A percentile compares a stretch with the other conserved stretches of the same genome.
These are phyloP conservation scores for Umbelopsis sp. DNA, from an alignment of 371 early-diverging fungal genomes.

Conservation along the genomic window DNA sequence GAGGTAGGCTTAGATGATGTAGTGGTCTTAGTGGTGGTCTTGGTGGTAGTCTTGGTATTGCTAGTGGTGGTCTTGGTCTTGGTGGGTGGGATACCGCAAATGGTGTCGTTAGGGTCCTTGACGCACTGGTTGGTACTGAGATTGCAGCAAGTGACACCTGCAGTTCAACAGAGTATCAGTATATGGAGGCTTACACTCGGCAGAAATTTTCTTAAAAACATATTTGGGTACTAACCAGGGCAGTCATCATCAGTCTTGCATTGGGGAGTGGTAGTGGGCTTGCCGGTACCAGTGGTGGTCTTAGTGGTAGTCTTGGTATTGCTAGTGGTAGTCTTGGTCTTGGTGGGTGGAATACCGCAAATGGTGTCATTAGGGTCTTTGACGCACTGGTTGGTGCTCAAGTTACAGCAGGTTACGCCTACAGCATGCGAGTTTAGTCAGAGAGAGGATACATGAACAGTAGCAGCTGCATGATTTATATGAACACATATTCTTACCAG, in stretches of 20 bases:
- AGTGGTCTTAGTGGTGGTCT: background rate
- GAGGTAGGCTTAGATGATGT: conserved; percentile 1
- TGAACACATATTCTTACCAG: conserved; percentile 2
- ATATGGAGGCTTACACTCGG: background rate
- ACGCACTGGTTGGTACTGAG: conserved; percentile 21
- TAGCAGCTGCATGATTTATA: background rate
- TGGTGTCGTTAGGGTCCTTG: conserved; percentile 19
- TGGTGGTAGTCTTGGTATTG: no score
- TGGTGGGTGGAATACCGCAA: conserved; percentile 22
- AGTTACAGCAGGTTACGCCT: conserved; percentile 21
- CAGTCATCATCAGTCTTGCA: conserved; percentile 24
- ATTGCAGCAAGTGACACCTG: conserved; percentile 21
- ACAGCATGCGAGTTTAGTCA: no score
- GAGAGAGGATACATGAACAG: background rate
- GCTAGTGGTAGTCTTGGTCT: background rate
- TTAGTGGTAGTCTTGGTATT: background rate
- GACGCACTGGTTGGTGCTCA: conserved; percentile 21
- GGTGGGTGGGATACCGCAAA: conserved; percentile 23
- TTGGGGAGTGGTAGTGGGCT: conserved; percentile 16
- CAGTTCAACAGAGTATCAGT: no score
- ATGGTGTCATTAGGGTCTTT: conserved; percentile 20
- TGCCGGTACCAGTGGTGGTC: conserved; percentile 16
- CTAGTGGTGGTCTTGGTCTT: background rate
- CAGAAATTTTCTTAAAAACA: background rate
- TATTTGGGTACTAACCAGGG: background rate